Evolutionary conservation across 192 early-diverging fungal species (phyloP), one percentile per base, ranked within the genome.

Genomic region (Entomortierella lignicola): DNA sequence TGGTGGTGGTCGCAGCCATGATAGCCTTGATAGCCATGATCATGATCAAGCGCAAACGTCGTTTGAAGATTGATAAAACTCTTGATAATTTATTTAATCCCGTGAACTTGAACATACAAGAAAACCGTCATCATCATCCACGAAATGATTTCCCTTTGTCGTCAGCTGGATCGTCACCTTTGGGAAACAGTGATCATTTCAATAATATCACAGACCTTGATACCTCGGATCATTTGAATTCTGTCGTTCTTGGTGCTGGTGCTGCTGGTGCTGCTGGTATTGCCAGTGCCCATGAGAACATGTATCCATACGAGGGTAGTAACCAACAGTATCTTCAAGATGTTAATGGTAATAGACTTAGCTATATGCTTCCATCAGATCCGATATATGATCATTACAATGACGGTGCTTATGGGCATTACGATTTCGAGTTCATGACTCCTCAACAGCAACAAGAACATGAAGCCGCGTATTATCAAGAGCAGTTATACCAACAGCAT

Each of bases 41-140:
- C 11, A 1, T 71, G 39, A 39, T 71, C 26, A 66, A 58, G 34
- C 51, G 61, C 11, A 57, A 59, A 8, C 69, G 52, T 27, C 37
- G 58, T 6, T 54, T 55, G 12, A 30, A 34, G 5, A 20, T 50
- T 7, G 17, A 71, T 18, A 17, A 25, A 17, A 65, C 51, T 11
- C 57, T 66, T 7, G 44, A 77, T 42, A 59, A 48, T 7, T 21
- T 77, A 13, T 77, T 77, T 44, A 77, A 69, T 41, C 65, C 66
- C 31, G 44, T 63, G n/a, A 62, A 48, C 51, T 21, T 69, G 11
- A 60, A 57, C 20, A 59, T 63, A 44, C 42, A 63, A 20, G 73
- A 77, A 39, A 66, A 66, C n/a, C 57, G 60, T 18, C 32, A 44
- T 15, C 25, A 52, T 0, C 59, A 61, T 13, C 59, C 48, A 13